Evolutionary conservation across 768 basidiomycete genomes (phyloP), one percentile per base, ranked within the genome.

Genomic region (Porphyrellus cyaneotinctus): DNA sequence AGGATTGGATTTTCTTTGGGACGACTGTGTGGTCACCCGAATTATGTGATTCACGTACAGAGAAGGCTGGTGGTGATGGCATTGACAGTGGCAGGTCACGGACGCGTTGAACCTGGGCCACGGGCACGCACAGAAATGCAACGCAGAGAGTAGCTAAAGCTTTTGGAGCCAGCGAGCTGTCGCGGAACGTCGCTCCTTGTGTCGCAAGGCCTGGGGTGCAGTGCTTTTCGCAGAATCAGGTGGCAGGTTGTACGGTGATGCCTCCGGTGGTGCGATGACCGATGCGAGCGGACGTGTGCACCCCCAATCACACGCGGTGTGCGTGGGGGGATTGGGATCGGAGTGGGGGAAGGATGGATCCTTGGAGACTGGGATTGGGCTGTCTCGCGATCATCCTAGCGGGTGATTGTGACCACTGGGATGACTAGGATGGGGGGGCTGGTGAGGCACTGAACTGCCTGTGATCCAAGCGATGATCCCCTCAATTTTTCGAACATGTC

Each of bases 341-440:
- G 60, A 66, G 59, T 64, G 74, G 76, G 77, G 77, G 72, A 75
- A 72, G 67, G 63, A 58, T 41, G 28, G 32, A 43, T 41, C 60
- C 68, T 71, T 76, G 73, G 74, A 77, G 72, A 78, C 75, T 72
- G 64, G 62, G 13, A 14, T 47, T 26, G 49, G 58, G 63, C 56
- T 39, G 28, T 49, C 59, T 55, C 47, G 58, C 53, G 52, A 54
- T 54, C 51, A 33, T 58, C 53, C 41, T 42, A 9, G 33, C 30
- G 14, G 57, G 48, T 54, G 58, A 47, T 54, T 33, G 46, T 22
- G 58, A 33, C 53, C 54, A 13, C 63, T 65, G 54, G 62, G 49
- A 63, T 52, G 54, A 42, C 63, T 59, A 52, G 13, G 20, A 49
- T 54, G 53, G 64, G 51, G 57, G 56, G 48, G 51, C 45, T 50